phyloP scores from a whole-genome alignment of 1,284 basidiomycete genomes.

The Flammula alnicola region DNA sequence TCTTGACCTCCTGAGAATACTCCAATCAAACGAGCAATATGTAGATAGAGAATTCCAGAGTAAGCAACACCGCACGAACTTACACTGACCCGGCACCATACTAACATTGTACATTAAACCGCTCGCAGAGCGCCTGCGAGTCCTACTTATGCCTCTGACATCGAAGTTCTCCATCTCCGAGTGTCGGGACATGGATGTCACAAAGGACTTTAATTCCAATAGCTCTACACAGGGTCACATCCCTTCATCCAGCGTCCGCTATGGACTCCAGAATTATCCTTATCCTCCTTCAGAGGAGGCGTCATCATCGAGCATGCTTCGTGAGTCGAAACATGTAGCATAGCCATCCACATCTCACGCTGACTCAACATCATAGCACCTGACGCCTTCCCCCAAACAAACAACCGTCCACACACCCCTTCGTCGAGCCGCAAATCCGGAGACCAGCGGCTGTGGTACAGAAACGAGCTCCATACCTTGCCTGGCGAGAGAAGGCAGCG shows the following conservation, averaged over 20 bases:
- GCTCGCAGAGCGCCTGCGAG: conserved; percentile 21
- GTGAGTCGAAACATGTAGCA: conserved; percentile 19
- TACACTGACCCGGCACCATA: not conserved
- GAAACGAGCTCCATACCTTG: conserved; percentile 5
- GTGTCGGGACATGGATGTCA: not conserved
- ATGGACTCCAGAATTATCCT: not conserved
- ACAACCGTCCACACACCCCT: not conserved
- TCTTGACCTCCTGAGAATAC: conserved; percentile 24
- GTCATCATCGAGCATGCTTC: conserved; percentile 19
- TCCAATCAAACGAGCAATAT: conserved; percentile 22
- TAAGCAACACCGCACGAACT: conserved; percentile 15
- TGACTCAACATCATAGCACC: conserved; percentile 19
- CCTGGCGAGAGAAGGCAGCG: conserved; percentile 6
- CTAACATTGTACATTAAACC: conserved; percentile 2
- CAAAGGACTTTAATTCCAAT: not conserved
- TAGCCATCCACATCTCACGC: conserved; percentile 18
- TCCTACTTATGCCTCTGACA: conserved; percentile 29
- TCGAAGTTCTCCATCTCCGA: conserved; percentile 23
- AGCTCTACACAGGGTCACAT: not conserved
- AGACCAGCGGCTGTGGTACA: conserved; percentile 15
- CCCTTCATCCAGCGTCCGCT: not conserved
- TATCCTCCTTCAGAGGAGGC: conserved; percentile 1
- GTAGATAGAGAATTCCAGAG: conserved; percentile 24
- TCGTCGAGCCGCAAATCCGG: not conserved
- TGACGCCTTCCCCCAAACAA: conserved; percentile 8